Base-by-base conservation (phyloP, 2,329 filamentous ascomycete genomes). In the Chalaropsis ovoidea region DNA sequence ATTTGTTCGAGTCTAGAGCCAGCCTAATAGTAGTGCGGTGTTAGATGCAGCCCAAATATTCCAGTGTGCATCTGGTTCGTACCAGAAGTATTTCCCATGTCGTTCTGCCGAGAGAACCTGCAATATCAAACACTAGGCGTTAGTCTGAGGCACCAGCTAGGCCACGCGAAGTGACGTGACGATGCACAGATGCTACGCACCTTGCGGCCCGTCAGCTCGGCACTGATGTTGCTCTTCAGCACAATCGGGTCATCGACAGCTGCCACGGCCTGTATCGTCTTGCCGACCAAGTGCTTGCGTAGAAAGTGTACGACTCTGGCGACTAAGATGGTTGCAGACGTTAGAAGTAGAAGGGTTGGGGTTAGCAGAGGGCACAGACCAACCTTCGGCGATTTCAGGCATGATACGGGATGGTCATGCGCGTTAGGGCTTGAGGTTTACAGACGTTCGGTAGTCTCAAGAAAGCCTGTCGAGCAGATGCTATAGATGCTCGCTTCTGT, bases 1-100 rank as follows among this genome's bases (percentile, higher is more conserved):
- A 94, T 0, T 93, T 92, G 11, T 90, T 82, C 10, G 82, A 88
- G 45, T 90, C 86, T 24, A 97, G 70, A 0, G 73, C 74, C 31
- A 78, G 75, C 77, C 76, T 77, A 61, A 11, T n/a, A 42, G 42
- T 24, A 39, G 35, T 19, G 8, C 27, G 1, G 22, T 8, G 11
- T 43, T 66, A 27, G 17, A 54, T 24, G 17, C 15, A 1, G 54
- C 8, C 11, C 19, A 7, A 6, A 19, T 39, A 22, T 17, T 7
- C 68, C 2, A 42, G n/a, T 11, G 35, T 10, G 13, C 1, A 45
- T 22, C 43, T 47, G 17, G 5, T 17, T n/a, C 76, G 67, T 70
- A 83, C 85, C 94, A 99, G 74, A 99, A 97, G 73, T 97, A 97
- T 81, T 97, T 99, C 10, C 94, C 94, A 74, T 96, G 94, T 67